Percentiles rank a stretch among this genome's conserved stretches.
Conservation (phyloP, 768 basidiomycete species). For the Lactarius sp. region DNA sequence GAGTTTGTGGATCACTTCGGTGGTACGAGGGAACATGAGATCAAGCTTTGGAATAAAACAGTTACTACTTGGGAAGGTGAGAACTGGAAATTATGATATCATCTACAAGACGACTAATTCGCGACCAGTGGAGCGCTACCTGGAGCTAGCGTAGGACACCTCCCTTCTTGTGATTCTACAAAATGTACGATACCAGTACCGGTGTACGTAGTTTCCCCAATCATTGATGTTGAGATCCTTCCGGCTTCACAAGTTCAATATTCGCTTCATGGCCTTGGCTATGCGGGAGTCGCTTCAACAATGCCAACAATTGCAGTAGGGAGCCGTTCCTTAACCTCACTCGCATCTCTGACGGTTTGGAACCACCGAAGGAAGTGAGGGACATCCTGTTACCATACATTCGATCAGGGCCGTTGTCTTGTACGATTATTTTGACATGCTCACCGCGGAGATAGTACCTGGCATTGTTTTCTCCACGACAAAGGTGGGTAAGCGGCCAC, state of each 20-base stretch:
- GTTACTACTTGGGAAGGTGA: slow-evolving; percentile 94
- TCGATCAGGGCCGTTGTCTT: background rate
- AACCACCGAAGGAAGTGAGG: slow-evolving; percentile 69
- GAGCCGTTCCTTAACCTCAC: background rate
- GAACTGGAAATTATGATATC: slow-evolving; percentile 25
- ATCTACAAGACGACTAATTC: slow-evolving; percentile 4
- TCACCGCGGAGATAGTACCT: slow-evolving; percentile 57
- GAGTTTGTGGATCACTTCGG: slow-evolving; percentile 93
- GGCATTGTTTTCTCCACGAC: slow-evolving; percentile 57
- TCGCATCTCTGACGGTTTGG: slow-evolving; percentile 33
- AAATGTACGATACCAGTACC: background rate
- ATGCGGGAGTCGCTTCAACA: slow-evolving; percentile 2
- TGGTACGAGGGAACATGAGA: slow-evolving; percentile 91
- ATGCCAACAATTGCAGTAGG: background rate
- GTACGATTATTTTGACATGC: slow-evolving; percentile 17
- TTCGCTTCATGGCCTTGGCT: background rate
- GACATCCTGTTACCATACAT: slow-evolving; percentile 51
- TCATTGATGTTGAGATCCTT: background rate
- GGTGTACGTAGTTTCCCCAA: background rate
- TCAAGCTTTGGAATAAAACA: slow-evolving; percentile 79
- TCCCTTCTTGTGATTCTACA: background rate
- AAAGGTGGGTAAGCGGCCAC: slow-evolving; percentile 63
- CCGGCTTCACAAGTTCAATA: background rate
- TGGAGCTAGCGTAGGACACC: slow-evolving; percentile 63
- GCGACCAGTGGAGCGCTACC: slow-evolving; percentile 70